A percentile compares a stretch with the other conserved stretches of the same genome.
phyloP scores from a whole-genome alignment of 768 basidiomycete genomes.

The Sistotremastrum suecicum region DNA sequence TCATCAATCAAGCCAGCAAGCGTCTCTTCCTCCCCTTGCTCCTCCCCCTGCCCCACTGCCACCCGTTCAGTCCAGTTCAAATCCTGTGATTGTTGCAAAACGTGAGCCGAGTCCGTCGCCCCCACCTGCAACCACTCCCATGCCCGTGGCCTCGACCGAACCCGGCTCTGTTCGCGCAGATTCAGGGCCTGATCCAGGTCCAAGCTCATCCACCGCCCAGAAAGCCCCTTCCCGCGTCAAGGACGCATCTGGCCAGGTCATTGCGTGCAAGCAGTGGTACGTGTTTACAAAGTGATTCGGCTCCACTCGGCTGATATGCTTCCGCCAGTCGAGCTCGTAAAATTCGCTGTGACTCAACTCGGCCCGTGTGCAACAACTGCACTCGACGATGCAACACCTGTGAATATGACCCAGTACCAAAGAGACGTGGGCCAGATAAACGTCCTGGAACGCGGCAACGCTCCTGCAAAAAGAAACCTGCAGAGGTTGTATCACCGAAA shows the following conservation, averaged over 20 bases:
- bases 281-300: constrained; percentile 14
- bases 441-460: constrained; percentile 72
- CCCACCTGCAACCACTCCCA: constrained; percentile 13
- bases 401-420: constrained; percentile 68
- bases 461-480: constrained; percentile 69
- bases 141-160: constrained; percentile 13
- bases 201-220: constrained; percentile 19
- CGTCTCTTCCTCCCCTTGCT: too few relatives aligned
- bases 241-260: constrained; percentile 55
- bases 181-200: constrained; percentile 20
- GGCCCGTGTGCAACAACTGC: constrained; percentile 74
- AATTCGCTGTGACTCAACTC: constrained; percentile 74
- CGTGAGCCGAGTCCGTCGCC: too few relatives aligned
- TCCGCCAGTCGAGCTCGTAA: constrained; percentile 60
- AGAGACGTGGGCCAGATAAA: constrained; percentile 77
- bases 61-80: too few relatives aligned
- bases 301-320: constrained; percentile 13
- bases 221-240: constrained; percentile 24
- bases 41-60: too few relatives aligned
- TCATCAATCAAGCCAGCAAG: too few relatives aligned
- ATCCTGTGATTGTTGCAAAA: too few relatives aligned
- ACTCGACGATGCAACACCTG: constrained; percentile 63
- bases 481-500: constrained; percentile 29
- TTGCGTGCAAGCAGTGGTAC: constrained; percentile 77
- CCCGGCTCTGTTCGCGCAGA: constrained; percentile 22